These are phyloP conservation scores for Fusarium vanettenii DNA, from an alignment of 2,329 filamentous ascomycete species.

Conservation along the genomic window DNA sequence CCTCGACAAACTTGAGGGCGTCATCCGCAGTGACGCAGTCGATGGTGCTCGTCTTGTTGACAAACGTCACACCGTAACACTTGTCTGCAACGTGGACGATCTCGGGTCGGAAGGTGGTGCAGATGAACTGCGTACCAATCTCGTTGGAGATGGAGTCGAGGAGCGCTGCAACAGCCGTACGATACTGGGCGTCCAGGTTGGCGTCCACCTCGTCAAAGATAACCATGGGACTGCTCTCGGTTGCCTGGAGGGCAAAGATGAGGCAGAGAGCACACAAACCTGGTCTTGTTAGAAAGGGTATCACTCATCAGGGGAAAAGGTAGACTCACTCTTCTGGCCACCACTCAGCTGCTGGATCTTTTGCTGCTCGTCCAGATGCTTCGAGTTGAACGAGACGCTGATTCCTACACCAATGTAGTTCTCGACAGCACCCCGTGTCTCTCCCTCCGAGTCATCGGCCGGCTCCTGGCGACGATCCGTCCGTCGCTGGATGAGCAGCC, in stretches of 20 bases:
- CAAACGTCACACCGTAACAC: constrained; percentile 95
- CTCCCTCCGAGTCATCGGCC: constrained; percentile 71
- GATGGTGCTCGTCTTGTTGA: constrained; percentile 93
- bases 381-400: constrained; percentile 98
- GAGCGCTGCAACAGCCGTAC: constrained; percentile 92
- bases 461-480: constrained; percentile 75
- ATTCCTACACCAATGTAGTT: constrained; percentile 98
- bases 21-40: constrained; percentile 89
- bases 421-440: constrained; percentile 80
- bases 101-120: constrained; percentile 97
- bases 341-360: constrained; percentile 97
- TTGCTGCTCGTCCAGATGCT: constrained; percentile 94
- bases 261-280: constrained; percentile 96
- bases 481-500: constrained; percentile 91
- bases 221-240: constrained; percentile 97
- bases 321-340: constrained; percentile 91
- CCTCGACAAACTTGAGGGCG: constrained; percentile 93
- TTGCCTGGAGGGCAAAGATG: constrained; percentile 98
- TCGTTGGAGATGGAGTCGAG: constrained; percentile 80
- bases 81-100: constrained; percentile 96
- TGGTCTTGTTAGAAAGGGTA: constrained; percentile 47
- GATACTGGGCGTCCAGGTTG: constrained; percentile 97
- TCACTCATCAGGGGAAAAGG: not conserved
- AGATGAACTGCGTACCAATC: constrained; percentile 86
- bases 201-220: constrained; percentile 99